phyloP scores from a whole-genome alignment of 768 basidiomycete genomes.

The Mycena haematopus region DNA sequence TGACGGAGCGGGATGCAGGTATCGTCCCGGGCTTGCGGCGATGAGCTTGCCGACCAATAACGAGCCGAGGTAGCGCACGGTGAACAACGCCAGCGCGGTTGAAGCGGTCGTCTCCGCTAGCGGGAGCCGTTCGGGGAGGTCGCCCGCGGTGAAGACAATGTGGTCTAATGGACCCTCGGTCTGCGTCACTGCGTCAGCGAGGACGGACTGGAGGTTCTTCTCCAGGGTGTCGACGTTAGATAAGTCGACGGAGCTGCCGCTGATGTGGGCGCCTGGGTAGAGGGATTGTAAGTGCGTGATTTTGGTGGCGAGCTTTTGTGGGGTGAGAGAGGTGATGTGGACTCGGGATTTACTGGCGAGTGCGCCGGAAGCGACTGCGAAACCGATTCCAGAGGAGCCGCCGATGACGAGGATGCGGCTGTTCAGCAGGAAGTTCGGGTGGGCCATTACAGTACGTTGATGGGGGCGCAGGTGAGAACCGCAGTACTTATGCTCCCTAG shows the following conservation, averaged over 20 bases:
- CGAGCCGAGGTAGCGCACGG: not conserved
- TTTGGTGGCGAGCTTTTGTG: constrained; percentile 1
- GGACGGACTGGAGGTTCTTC: not conserved
- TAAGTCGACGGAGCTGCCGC: not conserved
- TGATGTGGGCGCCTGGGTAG: not conserved
- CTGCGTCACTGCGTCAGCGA: not conserved
- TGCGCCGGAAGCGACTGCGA: not conserved
- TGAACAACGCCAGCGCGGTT: not conserved
- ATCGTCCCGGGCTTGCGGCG: not conserved
- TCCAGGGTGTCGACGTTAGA: not conserved
- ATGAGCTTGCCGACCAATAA: not conserved
- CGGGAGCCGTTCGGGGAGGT: not conserved
- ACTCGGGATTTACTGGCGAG: not conserved
- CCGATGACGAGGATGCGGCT: not conserved
- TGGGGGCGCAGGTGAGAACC: no score
- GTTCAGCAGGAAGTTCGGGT: constrained; percentile 1
- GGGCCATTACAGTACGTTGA: not conserved
- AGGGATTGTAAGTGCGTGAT: not conserved
- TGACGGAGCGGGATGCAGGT: not conserved
- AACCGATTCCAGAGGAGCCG: not conserved
- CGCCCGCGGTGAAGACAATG: constrained; percentile 1
- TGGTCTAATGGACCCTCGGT: constrained; percentile 1
- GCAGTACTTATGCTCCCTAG: no score
- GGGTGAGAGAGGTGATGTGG: constrained; percentile 1
- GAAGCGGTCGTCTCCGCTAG: not conserved